Percentiles rank a stretch among this genome's conserved stretches.
phyloP scores from a whole-genome alignment of 306 rosid species.

The Hylodesmum podocarpum region DNA sequence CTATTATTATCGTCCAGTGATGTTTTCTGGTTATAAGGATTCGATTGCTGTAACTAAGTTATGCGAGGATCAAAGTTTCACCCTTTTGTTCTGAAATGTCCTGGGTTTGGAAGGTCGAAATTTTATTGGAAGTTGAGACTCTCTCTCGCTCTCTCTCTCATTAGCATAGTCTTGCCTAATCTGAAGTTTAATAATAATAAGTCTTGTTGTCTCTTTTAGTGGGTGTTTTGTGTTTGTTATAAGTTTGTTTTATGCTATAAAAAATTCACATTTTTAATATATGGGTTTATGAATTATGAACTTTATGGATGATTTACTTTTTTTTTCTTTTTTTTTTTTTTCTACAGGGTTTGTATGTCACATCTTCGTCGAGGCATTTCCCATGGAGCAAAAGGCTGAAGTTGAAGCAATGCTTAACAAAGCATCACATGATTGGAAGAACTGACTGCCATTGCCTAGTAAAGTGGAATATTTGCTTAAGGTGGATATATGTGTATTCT shows the following conservation, averaged over 20 bases:
- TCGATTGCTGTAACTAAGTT: background rate
- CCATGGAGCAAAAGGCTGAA: conserved; percentile 67
- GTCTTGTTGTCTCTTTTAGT: background rate
- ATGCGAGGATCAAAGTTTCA: background rate
- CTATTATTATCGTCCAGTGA: background rate
- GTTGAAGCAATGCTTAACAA: conserved; percentile 55
- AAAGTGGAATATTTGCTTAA: conserved; percentile 54
- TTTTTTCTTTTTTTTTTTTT: too few relatives aligned
- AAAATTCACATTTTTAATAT: conserved; percentile 4
- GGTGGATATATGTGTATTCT: conserved; percentile 45
- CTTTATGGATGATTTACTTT: conserved; percentile 1
- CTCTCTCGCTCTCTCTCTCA: background rate
- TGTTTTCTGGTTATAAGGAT: background rate
- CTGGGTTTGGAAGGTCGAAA: background rate
- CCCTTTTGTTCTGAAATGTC: background rate
- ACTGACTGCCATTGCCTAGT: conserved; percentile 41
- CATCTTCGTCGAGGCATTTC: conserved; percentile 45
- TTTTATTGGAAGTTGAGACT: conserved; percentile 3
- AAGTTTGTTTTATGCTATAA: background rate
- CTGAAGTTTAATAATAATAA: background rate
- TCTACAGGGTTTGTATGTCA: conserved; percentile 62
- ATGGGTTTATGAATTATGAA: background rate
- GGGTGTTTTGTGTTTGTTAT: conserved; percentile 3
- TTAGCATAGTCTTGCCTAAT: background rate
- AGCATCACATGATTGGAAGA: conserved; percentile 53